A percentile compares a stretch with the other conserved stretches of the same genome.
phyloP scores from a whole-genome alignment of 2,329 filamentous ascomycete genomes.

The Botrytis pseudocinerea region DNA sequence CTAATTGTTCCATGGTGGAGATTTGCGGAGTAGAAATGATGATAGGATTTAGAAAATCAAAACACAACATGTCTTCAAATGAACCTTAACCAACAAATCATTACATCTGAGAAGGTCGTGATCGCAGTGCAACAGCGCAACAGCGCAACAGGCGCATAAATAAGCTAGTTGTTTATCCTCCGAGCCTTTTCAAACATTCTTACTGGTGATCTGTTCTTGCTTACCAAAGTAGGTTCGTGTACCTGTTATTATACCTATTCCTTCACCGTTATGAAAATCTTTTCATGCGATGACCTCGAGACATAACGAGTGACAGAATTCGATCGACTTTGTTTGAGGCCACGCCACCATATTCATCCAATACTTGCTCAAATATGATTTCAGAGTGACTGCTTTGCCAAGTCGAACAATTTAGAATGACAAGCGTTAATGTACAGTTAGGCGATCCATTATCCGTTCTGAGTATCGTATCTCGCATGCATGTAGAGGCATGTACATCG shows the following conservation, averaged over 20 bases:
- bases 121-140: constrained; percentile 9
- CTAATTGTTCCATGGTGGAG: constrained; percentile 17
- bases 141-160: constrained; percentile 1
- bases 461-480: not conserved
- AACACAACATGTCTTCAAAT: constrained; percentile 20
- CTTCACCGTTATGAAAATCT: not conserved
- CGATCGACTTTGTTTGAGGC: constrained; percentile 13
- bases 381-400: not conserved
- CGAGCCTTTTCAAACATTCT: not conserved
- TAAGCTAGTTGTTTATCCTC: constrained; percentile 4
- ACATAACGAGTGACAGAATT: constrained; percentile 21
- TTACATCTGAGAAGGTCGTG: not conserved
- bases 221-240: not conserved
- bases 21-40: constrained; percentile 17
- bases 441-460: not conserved
- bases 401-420: not conserved
- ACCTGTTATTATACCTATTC: not conserved
- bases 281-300: constrained; percentile 22
- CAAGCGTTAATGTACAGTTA: not conserved
- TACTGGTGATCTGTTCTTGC: constrained; percentile 3
- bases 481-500: not conserved
- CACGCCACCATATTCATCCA: constrained; percentile 16
- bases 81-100: constrained; percentile 17
- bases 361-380: constrained; percentile 1
- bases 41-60: constrained; percentile 6